phyloP scores from a whole-genome alignment of 2,329 filamentous ascomycete genomes.

The Talaromyces sp. region DNA sequence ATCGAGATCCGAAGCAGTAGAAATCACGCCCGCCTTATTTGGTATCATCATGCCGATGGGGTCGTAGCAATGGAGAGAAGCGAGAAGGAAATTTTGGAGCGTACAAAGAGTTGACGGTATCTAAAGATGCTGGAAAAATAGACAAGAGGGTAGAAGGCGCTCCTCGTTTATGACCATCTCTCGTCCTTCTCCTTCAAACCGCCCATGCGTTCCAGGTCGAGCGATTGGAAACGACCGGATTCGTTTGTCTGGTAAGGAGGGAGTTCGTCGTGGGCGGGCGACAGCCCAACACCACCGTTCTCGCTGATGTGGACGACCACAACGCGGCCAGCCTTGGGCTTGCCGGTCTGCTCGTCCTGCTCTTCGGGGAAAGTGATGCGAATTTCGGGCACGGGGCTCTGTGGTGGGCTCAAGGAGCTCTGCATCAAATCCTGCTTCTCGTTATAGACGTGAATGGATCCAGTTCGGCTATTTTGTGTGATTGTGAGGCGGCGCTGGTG shows the following conservation, averaged over 20 bases:
- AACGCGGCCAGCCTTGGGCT: constrained; percentile 78
- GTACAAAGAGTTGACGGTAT: neutral
- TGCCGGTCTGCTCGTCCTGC: constrained; percentile 69
- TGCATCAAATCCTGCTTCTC: constrained; percentile 77
- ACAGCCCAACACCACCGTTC: constrained; percentile 77
- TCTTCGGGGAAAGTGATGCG: constrained; percentile 98
- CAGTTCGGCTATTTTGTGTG: constrained; percentile 58
- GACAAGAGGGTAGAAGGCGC: constrained; percentile 1
- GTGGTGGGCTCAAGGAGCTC: constrained; percentile 71
- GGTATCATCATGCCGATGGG: constrained; percentile 18
- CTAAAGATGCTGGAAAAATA: neutral
- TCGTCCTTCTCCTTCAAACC: constrained; percentile 86
- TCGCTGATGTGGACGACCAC: constrained; percentile 91
- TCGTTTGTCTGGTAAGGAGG: constrained; percentile 86
- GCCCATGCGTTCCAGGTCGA: constrained; percentile 92
- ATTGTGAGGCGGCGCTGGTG: constrained; percentile 59
- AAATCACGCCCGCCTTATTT: constrained; percentile 15
- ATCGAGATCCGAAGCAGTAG: neutral
- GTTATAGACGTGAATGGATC: constrained; percentile 72
- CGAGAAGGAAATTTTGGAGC: constrained; percentile 8
- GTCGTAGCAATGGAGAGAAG: constrained; percentile 17
- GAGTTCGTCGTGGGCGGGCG: constrained; percentile 76
- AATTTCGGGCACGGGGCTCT: constrained; percentile 89
- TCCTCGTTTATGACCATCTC: constrained; percentile 35
- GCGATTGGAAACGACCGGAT: constrained; percentile 79